These are phyloP conservation scores for Dictyostelium discoideum DNA, from an alignment of 78 protist genomes.

Conservation along the genomic window dicty_2.7 NC_007089.4:265501-266000, in stretches of 20 bases:
- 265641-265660: not conserved
- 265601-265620: not conserved
- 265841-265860: not conserved
- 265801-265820: not conserved
- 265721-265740: not conserved
- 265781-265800: not conserved
- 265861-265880: not conserved
- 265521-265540: not conserved
- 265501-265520: not conserved
- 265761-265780: not conserved
- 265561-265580: not conserved
- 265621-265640: not conserved
- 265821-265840: not conserved
- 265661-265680: not conserved
- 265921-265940: not conserved
- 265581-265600: not conserved
- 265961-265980: not conserved
- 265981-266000: slow-evolving; percentile 9
- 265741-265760: not conserved
- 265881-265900: not conserved
- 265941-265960: not conserved
- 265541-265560: not conserved
- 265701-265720: not conserved
- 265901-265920: not conserved
- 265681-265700: not conserved